phyloP scores from a whole-genome alignment of 148 eudicot genomes.

The Heliamphora exappendiculata region DNA sequence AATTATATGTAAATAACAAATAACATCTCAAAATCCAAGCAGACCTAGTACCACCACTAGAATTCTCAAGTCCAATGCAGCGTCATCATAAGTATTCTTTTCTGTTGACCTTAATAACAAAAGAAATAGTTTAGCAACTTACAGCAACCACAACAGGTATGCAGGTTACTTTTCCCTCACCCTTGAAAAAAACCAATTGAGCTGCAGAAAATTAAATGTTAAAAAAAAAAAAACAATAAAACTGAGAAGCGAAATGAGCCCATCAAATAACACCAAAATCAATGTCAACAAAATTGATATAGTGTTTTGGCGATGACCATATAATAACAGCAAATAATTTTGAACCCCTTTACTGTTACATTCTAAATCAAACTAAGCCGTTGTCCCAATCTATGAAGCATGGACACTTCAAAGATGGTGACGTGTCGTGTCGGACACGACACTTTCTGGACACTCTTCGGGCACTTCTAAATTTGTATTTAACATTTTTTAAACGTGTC shows the following conservation, averaged over 20 bases:
- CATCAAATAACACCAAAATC: conserved; percentile 2
- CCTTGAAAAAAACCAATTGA: conserved; percentile 70
- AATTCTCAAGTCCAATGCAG: not conserved
- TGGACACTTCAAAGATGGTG: no score
- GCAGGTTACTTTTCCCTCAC: conserved; percentile 46
- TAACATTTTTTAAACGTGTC: no score
- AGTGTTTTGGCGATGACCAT: not conserved
- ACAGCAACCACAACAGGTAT: conserved; percentile 96
- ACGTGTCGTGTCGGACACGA: no score
- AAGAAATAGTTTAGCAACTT: conserved; percentile 29
- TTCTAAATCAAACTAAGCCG: no score
- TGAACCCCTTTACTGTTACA: no score
- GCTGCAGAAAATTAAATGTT: conserved; percentile 47
- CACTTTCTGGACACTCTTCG: no score
- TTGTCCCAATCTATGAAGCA: no score
- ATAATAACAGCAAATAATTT: not conserved
- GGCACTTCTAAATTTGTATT: no score
- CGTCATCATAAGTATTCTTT: not conserved
- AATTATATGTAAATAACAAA: not conserved
- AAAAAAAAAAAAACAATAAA: not conserved
- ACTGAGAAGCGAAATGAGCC: not conserved
- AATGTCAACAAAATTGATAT: not conserved
- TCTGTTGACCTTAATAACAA: not conserved
- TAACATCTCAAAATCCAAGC: not conserved
- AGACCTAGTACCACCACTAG: not conserved